These are phyloP conservation scores for Umbelopsis vinacea DNA, from an alignment of 192 early-diverging fungal species.

Conservation along the genomic window DNA sequence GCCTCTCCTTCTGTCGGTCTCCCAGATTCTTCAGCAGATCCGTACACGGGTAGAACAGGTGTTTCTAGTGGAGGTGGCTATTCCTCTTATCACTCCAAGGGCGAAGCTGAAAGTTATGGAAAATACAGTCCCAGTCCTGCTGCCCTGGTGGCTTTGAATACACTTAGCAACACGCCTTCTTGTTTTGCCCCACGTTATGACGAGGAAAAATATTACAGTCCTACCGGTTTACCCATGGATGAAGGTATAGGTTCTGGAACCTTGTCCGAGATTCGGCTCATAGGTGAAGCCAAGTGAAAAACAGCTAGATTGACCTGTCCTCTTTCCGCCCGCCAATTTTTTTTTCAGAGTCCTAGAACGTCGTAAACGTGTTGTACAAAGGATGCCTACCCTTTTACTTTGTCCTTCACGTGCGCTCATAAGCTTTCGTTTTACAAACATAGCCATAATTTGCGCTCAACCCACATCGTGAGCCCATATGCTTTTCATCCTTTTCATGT, in stretches of 20 bases:
- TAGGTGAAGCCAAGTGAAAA: constrained; percentile 23
- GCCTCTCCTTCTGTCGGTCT: constrained; percentile 7
- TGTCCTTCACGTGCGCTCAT: background rate
- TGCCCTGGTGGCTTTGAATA: background rate
- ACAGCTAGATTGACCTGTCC: constrained; percentile 1
- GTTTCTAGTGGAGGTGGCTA: background rate
- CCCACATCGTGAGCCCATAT: too few relatives aligned
- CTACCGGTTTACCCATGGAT: constrained; percentile 8
- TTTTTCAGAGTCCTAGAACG: background rate
- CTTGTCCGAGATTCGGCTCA: constrained; percentile 18
- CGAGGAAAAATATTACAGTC: constrained; percentile 2
- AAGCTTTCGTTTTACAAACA: background rate
- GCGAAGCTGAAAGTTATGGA: background rate
- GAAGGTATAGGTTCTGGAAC: constrained; percentile 12
- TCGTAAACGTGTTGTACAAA: background rate
- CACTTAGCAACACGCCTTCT: background rate
- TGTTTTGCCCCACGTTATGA: background rate
- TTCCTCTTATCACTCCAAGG: background rate
- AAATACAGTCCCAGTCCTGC: constrained; percentile 4
- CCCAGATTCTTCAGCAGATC: constrained; percentile 20
- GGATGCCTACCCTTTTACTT: background rate
- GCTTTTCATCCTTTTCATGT: too few relatives aligned
- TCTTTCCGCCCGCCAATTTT: background rate
- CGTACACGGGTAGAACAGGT: background rate
- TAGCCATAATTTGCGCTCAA: background rate